Percentiles rank a stretch among this genome's conserved stretches.
phyloP scores from a whole-genome alignment of 2,329 filamentous ascomycete species.

The Aspergillus pseudonomiae region DNA sequence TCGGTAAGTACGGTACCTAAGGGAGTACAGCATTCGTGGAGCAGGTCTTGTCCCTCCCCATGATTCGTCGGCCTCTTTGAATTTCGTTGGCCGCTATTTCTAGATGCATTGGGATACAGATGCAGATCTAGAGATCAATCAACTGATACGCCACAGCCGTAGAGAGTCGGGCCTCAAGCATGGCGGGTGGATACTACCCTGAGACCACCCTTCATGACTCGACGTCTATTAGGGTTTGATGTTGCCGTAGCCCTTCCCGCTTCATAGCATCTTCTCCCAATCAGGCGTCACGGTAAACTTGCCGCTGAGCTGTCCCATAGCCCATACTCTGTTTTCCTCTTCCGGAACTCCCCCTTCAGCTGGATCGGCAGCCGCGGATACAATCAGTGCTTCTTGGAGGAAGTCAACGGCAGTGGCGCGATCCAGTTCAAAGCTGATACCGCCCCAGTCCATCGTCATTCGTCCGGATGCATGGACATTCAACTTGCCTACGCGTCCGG shows the following conservation, averaged over 20 bases:
- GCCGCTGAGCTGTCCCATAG: constrained; percentile 64
- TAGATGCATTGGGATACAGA: background rate
- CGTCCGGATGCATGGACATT: constrained; percentile 64
- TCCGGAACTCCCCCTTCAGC: constrained; percentile 26
- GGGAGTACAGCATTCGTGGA: background rate
- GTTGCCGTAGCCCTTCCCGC: background rate
- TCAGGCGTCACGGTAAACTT: constrained; percentile 67
- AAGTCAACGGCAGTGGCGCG: constrained; percentile 61
- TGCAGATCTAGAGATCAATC: background rate
- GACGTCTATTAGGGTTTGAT: background rate
- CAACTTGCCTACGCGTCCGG: constrained; percentile 63
- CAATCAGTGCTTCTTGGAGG: constrained; percentile 61
- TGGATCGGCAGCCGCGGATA: constrained; percentile 31
- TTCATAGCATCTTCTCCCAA: constrained; percentile 56
- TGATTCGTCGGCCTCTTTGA: background rate
- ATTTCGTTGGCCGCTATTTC: constrained; percentile 3
- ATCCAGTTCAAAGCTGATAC: constrained; percentile 60
- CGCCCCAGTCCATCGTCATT: constrained; percentile 65
- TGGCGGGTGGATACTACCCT: background rate
- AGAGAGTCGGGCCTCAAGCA: background rate
- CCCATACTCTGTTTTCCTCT: constrained; percentile 51
- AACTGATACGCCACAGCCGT: background rate
- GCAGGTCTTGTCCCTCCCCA: background rate
- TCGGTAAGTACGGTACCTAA: background rate
- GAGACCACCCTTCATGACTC: background rate